Conservation (phyloP, 768 basidiomycete species). For the Hypsizygus marmoreus region DNA sequence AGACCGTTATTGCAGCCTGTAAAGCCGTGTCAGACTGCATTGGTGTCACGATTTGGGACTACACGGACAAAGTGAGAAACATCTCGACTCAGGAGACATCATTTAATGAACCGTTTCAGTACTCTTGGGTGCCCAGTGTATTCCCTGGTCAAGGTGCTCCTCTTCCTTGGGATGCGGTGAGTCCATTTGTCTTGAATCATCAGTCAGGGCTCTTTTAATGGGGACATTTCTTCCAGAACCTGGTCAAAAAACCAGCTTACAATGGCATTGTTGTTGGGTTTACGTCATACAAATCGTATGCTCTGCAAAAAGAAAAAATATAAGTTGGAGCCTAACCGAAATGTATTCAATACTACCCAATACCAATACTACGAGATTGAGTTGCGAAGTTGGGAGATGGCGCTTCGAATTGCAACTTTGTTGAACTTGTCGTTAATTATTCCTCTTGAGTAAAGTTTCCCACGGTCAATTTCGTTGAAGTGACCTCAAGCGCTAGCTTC, state of each 20-base stretch:
- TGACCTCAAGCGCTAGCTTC: not conserved
- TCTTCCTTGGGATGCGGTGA: constrained; percentile 38
- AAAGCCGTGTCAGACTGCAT: constrained; percentile 41
- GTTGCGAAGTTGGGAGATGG: too few species aligned
- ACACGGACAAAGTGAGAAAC: constrained; percentile 37
- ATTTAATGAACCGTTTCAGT: constrained; percentile 15
- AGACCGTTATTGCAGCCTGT: constrained; percentile 55
- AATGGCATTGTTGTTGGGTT: constrained; percentile 45
- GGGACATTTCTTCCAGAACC: constrained; percentile 26
- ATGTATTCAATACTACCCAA: too few species aligned
- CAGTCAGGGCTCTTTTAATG: not conserved
- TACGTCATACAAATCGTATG: too few species aligned
- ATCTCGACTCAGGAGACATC: not conserved
- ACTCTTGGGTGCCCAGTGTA: constrained; percentile 43
- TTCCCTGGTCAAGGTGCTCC: constrained; percentile 41
- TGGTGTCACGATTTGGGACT: constrained; percentile 49
- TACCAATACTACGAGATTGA: too few species aligned
- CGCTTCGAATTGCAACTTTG: too few species aligned
- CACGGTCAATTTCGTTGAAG: too few species aligned
- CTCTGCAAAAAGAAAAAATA: too few species aligned
- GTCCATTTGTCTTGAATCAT: too few species aligned
- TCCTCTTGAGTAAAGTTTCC: too few species aligned
- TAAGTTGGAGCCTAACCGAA: too few species aligned
- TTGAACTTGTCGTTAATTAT: too few species aligned
- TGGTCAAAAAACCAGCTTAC: constrained; percentile 46